Percentiles rank a stretch among this genome's conserved stretches.
phyloP scores from a whole-genome alignment of 164 flowering plant species.

The Protea cynaroides region DNA sequence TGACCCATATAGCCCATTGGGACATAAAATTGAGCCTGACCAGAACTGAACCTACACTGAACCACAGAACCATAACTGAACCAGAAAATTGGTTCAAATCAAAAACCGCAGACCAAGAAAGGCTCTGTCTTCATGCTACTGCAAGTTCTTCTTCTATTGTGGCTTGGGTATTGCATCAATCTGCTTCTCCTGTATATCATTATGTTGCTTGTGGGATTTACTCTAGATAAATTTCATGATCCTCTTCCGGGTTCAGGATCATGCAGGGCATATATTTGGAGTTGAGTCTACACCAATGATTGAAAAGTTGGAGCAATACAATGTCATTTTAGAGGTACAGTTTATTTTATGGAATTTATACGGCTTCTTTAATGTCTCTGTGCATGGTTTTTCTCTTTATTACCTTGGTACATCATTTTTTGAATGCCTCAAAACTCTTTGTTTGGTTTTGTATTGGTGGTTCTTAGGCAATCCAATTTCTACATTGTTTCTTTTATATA shows the following conservation, averaged over 20 bases:
- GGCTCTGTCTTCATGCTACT: neutral
- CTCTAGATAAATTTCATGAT: conserved; percentile 2
- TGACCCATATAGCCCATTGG: too few relatives aligned
- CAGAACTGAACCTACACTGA: too few relatives aligned
- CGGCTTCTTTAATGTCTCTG: neutral
- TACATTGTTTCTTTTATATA: too few relatives aligned
- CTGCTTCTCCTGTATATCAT: neutral
- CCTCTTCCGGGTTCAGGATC: conserved; percentile 58
- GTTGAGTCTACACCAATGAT: conserved; percentile 88
- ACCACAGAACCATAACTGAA: too few relatives aligned
- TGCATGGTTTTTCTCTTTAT: too few relatives aligned
- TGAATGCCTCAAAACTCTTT: too few relatives aligned
- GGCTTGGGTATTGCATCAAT: neutral
- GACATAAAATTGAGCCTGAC: too few relatives aligned
- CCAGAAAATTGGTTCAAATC: too few relatives aligned
- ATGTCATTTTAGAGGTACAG: conserved; percentile 60
- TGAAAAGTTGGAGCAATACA: conserved; percentile 88
- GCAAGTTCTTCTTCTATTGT: neutral
- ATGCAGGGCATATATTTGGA: conserved; percentile 97
- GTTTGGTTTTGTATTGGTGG: too few relatives aligned
- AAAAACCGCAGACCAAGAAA: too few relatives aligned
- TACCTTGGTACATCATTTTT: too few relatives aligned
- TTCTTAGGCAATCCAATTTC: too few relatives aligned
- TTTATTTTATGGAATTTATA: conserved; percentile 3
- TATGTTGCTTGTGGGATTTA: conserved; percentile 1